Conservation (phyloP, 2,329 filamentous ascomycete species). For the Sporothrix inflata region DNA sequence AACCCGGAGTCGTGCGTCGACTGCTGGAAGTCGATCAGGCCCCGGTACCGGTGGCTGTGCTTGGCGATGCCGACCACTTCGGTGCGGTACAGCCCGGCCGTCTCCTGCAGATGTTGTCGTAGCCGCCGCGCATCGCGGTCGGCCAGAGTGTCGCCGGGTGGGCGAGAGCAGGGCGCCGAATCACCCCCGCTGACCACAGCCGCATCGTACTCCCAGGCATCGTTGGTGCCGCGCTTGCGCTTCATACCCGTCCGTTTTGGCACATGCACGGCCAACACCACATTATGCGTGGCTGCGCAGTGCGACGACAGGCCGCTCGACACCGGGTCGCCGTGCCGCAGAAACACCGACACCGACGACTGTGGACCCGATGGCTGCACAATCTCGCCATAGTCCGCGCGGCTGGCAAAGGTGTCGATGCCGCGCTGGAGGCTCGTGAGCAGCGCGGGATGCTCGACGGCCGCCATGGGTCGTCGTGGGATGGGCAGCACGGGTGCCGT, state of each 20-base stretch:
- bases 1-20: slow-evolving; percentile 70
- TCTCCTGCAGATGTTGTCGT: slow-evolving; percentile 70
- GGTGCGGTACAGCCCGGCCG: slow-evolving; percentile 65
- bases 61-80: slow-evolving; percentile 73
- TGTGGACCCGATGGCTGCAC: slow-evolving; percentile 50
- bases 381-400: slow-evolving; percentile 48
- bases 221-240: slow-evolving; percentile 76
- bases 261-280: slow-evolving; percentile 83
- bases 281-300: slow-evolving; percentile 75
- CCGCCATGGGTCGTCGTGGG: slow-evolving; percentile 45
- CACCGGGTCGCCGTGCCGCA: slow-evolving; percentile 79
- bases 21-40: slow-evolving; percentile 84
- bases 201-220: slow-evolving; percentile 57
- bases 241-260: slow-evolving; percentile 86
- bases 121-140: slow-evolving; percentile 58
- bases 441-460: slow-evolving; percentile 51
- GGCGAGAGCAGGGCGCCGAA: background rate
- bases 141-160: slow-evolving; percentile 23
- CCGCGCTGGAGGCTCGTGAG: slow-evolving; percentile 48
- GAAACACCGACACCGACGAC: slow-evolving; percentile 66
- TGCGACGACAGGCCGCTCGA: slow-evolving; percentile 78
- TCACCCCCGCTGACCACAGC: background rate
- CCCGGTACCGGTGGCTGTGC: slow-evolving; percentile 84
- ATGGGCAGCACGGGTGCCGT: slow-evolving; percentile 45
- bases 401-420: slow-evolving; percentile 46